Evolutionary conservation across 148 eudicot species (phyloP).

Genomic region (Nepenthes gracilis): DNA sequence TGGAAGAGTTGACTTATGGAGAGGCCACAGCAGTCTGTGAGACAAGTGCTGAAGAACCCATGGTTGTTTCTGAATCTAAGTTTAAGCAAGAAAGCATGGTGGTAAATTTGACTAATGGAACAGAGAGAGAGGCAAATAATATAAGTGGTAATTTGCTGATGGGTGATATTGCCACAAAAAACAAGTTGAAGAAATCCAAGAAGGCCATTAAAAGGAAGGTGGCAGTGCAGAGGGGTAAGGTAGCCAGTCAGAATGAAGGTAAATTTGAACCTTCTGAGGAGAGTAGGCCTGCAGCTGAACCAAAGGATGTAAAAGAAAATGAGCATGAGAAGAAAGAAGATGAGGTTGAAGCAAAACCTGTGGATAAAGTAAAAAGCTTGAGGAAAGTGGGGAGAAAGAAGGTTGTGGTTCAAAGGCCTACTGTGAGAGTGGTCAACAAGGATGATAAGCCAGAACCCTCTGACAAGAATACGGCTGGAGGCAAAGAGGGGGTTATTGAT

Average conservation of each 20-base stretch:
- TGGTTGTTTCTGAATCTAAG: background rate
- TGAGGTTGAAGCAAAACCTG: constrained; percentile 7
- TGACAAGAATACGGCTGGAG: constrained; percentile 1
- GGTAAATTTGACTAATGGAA: background rate
- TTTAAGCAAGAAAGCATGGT: background rate
- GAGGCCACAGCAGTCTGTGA: no score
- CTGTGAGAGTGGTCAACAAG: constrained; percentile 6
- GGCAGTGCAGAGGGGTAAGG: background rate
- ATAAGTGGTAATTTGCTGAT: constrained; percentile 4
- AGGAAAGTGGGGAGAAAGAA: constrained; percentile 7
- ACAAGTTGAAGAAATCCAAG: constrained; percentile 1
- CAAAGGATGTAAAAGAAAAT: constrained; percentile 5
- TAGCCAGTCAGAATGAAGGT: background rate
- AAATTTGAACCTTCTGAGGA: background rate
- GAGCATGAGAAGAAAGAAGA: constrained; percentile 17
- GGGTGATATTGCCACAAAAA: constrained; percentile 1
- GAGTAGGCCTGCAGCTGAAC: background rate
- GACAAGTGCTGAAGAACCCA: background rate
- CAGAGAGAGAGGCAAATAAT: constrained; percentile 6
- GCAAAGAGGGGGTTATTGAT: constrained; percentile 3
- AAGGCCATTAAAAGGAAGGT: background rate
- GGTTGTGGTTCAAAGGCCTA: constrained; percentile 3
- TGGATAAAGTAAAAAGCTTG: constrained; percentile 10
- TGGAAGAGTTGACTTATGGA: no score
- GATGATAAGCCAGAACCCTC: constrained; percentile 4